Evolutionary conservation across 345 rosid species (phyloP), one percentile per base, ranked within the genome.

Genomic region (Limnanthes douglasii): DNA sequence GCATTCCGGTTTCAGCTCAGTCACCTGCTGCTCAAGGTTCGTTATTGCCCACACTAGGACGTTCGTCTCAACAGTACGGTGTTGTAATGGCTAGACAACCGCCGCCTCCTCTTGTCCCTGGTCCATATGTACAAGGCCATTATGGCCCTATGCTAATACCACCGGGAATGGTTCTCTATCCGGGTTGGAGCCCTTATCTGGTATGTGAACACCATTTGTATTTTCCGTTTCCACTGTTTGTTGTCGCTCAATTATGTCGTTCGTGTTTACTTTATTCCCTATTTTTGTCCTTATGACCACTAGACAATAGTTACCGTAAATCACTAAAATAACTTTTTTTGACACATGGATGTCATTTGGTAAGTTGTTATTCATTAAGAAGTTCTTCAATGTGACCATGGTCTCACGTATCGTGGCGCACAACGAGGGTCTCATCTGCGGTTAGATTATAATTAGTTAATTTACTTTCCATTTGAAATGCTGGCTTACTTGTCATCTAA

Each of bases 91-190:
- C 93, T 9, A 75, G 96, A 63, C n/a, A n/a, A n/a, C n/a, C n/a
- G n/a, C n/a, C n/a, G 26, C 68, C 94, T 66, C 65, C 73, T 58
- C 48, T 80, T 45, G 27, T 84, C 26, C 75, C 76, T 4, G 61
- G 83, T 59, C 64, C 86, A 3, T 84, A 77, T 45, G 64, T 72
- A 29, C 92, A 62, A 54, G 61, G 73, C 30, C 71, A 80, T 37
- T 85, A 70, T 22, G 85, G 92, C 60, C 76, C 79, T 41, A 31
- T 85, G 53, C 60, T 85, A 41, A 46, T 92, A 43, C 61, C 94
- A 10, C 78, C 88, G 0, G 31, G 88, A 44, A 59, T 80, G 65
- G 73, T 90, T 53, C 68, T 86, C n/a, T 51, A 66, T 51, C 52
- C 72, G 0, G 62, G 78, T 39, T 92, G 85, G 93, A 65, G 43